Evolutionary conservation across 306 rosid genomes (phyloP).

Genomic region (Sicyos edulis): DNA sequence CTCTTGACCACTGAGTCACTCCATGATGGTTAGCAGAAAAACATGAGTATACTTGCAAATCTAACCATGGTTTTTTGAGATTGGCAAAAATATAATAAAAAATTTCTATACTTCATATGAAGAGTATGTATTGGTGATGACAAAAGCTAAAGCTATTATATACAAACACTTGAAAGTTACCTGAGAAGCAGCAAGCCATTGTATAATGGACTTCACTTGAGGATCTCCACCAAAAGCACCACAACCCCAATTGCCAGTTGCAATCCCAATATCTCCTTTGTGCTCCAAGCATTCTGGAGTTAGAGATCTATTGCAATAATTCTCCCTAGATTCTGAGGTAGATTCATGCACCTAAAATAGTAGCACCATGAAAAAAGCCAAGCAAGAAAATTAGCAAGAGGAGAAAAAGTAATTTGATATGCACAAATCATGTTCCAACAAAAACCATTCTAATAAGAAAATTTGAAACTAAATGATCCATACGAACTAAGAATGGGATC

Average conservation of each 20-base stretch:
- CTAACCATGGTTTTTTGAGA: too few relatives aligned
- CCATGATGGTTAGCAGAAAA: too few relatives aligned
- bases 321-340: conserved; percentile 32
- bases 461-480: background rate
- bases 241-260: conserved; percentile 96
- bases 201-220: conserved; percentile 70
- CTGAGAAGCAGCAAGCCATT: conserved; percentile 98
- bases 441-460: background rate
- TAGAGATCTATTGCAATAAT: conserved; percentile 27
- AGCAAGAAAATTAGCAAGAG: background rate
- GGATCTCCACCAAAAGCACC: conserved; percentile 98
- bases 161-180: conserved; percentile 36
- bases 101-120: too few relatives aligned
- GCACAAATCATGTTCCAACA: background rate
- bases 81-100: too few relatives aligned
- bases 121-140: too few relatives aligned
- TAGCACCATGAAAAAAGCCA: conserved; percentile 6
- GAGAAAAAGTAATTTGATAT: background rate
- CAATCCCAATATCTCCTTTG: conserved; percentile 52
- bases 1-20: too few relatives aligned
- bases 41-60: too few relatives aligned
- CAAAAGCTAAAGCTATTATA: background rate
- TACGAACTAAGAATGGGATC: conserved; percentile 13
- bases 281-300: conserved; percentile 24
- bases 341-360: conserved; percentile 31